phyloP scores from a whole-genome alignment of 1,139 yeast species.

The Candida anutae region DNA sequence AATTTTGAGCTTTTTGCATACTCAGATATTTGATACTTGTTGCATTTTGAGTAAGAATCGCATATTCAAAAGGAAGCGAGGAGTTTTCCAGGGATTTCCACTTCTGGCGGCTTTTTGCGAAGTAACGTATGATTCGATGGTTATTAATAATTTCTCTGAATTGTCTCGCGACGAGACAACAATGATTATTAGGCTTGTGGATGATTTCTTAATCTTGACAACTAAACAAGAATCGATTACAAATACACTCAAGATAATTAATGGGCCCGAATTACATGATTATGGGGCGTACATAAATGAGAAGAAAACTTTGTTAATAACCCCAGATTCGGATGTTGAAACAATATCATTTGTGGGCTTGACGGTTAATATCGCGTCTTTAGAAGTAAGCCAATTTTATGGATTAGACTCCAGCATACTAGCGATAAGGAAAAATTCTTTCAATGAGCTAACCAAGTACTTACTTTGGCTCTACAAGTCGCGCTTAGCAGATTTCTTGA shows the following conservation, averaged over 20 bases:
- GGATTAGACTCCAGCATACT: conserved; percentile 7
- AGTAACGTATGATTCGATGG: conserved; percentile 58
- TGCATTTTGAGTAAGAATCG: conserved; percentile 7
- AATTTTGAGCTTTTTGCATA: conserved; percentile 15
- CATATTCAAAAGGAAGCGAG: conserved; percentile 41
- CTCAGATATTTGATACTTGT: conserved; percentile 20
- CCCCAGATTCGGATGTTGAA: conserved; percentile 4
- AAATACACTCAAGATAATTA: conserved; percentile 12
- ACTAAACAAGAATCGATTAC: conserved; percentile 14
- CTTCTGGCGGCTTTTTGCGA: conserved; percentile 74
- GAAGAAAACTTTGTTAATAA: conserved; percentile 38
- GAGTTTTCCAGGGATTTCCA: conserved; percentile 84
- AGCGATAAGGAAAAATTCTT: conserved; percentile 10
- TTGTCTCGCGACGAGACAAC: conserved; percentile 17
- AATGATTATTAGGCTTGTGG: conserved; percentile 61
- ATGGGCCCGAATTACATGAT: conserved; percentile 31
- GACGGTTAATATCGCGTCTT: conserved; percentile 13
- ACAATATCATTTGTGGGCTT: conserved; percentile 26
- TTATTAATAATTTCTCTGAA: conserved; percentile 35
- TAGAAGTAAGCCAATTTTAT: conserved; percentile 7
- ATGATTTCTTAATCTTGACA: conserved; percentile 73
- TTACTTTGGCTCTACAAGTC: conserved; percentile 9
- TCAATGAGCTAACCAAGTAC: conserved; percentile 8
- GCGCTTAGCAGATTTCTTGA: conserved; percentile 8
- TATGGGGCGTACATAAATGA: conserved; percentile 58